Base-by-base conservation (phyloP, 306 rosid species). In the Cyclanthera cordifolia region DNA sequence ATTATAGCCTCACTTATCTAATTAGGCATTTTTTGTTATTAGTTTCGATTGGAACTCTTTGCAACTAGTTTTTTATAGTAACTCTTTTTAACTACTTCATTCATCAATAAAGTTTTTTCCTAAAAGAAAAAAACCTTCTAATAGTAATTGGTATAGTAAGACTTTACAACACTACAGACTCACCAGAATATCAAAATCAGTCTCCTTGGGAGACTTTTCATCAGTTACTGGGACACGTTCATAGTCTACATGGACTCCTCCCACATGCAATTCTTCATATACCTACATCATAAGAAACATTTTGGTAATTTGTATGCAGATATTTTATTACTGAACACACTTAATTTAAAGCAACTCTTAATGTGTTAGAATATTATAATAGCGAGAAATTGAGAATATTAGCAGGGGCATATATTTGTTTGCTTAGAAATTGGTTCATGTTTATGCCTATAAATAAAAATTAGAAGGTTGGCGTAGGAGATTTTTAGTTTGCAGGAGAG, bases 171-270 rank as follows among this genome's bases (percentile, higher is more conserved):
- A 56, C 64, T 56, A 53, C 76, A 72, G 9, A 75, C 96, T 81
- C 55, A 90, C 97, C 90, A 91, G 84, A 70, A 82, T 82, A 82
- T 91, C 97, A 72, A 91, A 91, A 83, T 91, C 97, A 67, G 60
- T 54, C 74, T 85, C 97, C 76, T 91, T 85, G 2, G 97, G 97
- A 15, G 97, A 70, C 77, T 91, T 91, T 82, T 91, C 97, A 82
- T 91, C 97, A 70, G 97, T 91, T 78, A 91, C 48, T 49, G 97
- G 97, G 72, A 91, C 91, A 11, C 97, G 97, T 74, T 91, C 97
- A 76, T 91, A 91, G 78, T 85, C 95, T 73, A 91, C 96, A 53
- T 81, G 95, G 79, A 87, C 87, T 63, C 97, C 91, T 66, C 79
- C 87, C 70, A 25, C 65, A 78, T 91, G 96, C 72, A 86, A 77